phyloP scores from a whole-genome alignment of 1,284 basidiomycete genomes.

The Pseudozyma thailandica region DNA sequence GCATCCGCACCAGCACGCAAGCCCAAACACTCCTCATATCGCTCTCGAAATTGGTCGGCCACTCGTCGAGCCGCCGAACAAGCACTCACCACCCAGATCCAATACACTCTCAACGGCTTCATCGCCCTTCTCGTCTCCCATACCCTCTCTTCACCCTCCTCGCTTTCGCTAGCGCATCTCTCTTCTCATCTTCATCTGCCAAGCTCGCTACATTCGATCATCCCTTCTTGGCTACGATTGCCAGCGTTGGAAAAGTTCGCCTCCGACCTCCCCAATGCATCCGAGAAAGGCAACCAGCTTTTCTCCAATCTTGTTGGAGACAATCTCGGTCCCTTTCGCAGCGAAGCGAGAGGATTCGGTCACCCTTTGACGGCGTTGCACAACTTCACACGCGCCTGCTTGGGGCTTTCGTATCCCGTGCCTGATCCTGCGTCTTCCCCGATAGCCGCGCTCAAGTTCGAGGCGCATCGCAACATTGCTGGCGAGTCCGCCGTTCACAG shows the following conservation, averaged over 20 bases:
- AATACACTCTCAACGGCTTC: slow-evolving; percentile 49
- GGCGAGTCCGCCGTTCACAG: slow-evolving; percentile 6
- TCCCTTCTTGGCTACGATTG: slow-evolving; percentile 54
- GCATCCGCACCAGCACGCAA: not conserved
- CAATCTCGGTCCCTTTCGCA: slow-evolving; percentile 53
- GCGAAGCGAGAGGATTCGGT: slow-evolving; percentile 58
- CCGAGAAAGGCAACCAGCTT: slow-evolving; percentile 29
- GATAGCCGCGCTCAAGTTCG: slow-evolving; percentile 30
- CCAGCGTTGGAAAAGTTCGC: slow-evolving; percentile 52
- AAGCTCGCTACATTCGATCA: slow-evolving; percentile 48
- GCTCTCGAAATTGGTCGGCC: slow-evolving; percentile 39
- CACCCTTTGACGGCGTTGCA: slow-evolving; percentile 60
- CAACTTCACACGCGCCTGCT: slow-evolving; percentile 55
- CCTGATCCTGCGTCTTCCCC: slow-evolving; percentile 35
- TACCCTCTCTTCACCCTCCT: slow-evolving; percentile 56
- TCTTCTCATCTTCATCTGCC: slow-evolving; percentile 53
- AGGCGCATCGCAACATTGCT: slow-evolving; percentile 11
- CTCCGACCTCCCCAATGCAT: slow-evolving; percentile 57
- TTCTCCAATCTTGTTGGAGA: slow-evolving; percentile 32
- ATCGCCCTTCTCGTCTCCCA: slow-evolving; percentile 54
- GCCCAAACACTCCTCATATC: slow-evolving; percentile 11
- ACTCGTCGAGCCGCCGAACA: slow-evolving; percentile 41
- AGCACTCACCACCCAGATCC: slow-evolving; percentile 37
- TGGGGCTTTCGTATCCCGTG: slow-evolving; percentile 55
- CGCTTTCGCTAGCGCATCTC: slow-evolving; percentile 52